A percentile compares a stretch with the other conserved stretches of the same genome.
Conservation (phyloP, 2,329 filamentous ascomycete species). For the Daldinia sp. region DNA sequence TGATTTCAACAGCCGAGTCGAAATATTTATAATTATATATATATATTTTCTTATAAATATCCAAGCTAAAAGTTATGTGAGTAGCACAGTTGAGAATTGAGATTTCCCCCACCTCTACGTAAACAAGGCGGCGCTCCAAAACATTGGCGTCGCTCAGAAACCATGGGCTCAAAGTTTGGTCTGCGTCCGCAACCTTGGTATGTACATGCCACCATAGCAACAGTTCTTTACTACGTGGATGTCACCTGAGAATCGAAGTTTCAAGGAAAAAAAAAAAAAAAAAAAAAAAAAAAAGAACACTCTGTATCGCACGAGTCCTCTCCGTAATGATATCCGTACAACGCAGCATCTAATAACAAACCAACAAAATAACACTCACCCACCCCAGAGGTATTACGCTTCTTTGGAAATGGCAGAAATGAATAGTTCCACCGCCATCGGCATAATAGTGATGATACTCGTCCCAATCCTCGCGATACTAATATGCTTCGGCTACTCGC, state of each 20-base stretch:
- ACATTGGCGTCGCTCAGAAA: slow-evolving; percentile 1
- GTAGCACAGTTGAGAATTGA: neutral
- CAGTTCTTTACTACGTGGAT: neutral
- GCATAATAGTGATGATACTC: slow-evolving; percentile 49
- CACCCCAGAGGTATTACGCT: slow-evolving; percentile 1
- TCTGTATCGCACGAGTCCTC: neutral
- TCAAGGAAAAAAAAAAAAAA: neutral
- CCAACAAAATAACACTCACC: too few relatives aligned
- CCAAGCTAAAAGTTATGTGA: neutral
- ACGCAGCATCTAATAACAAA: neutral
- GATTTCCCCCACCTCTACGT: neutral
- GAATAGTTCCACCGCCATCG: slow-evolving; percentile 46
- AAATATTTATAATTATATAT: too few relatives aligned
- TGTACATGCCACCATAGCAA: neutral
- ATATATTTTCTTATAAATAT: neutral
- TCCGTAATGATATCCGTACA: neutral
- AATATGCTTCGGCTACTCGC: slow-evolving; percentile 43
- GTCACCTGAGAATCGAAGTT: neutral
- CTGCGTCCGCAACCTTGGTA: neutral
- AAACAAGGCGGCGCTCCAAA: neutral
- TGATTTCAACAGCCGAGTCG: too few relatives aligned
- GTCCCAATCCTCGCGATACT: slow-evolving; percentile 39
- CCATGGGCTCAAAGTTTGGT: neutral
- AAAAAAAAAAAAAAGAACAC: neutral
- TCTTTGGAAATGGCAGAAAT: slow-evolving; percentile 25